Evolutionary conservation across 2,329 filamentous ascomycete genomes (phyloP).

Genomic region (Alternaria hordeiaustralica): DNA sequence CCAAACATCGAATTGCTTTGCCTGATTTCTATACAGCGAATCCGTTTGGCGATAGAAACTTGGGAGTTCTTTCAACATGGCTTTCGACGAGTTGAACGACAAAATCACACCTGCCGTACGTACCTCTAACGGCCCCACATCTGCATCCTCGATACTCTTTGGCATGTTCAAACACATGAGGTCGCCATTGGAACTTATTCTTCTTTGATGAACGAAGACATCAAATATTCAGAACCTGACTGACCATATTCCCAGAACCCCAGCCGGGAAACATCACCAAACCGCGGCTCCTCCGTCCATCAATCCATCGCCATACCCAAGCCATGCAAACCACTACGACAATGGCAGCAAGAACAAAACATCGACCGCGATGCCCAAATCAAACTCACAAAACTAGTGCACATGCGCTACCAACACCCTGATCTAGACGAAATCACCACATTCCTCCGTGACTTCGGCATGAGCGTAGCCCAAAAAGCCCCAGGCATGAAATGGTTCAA

Average conservation of each 20-base stretch:
- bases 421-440: constrained; percentile 57
- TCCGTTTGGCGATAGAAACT: not conserved
- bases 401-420: constrained; percentile 63
- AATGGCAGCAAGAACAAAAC: constrained; percentile 48
- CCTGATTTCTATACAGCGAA: not conserved
- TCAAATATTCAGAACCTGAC: not conserved
- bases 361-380: constrained; percentile 56
- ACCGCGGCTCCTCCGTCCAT: constrained; percentile 49
- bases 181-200: not conserved
- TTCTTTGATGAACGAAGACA: not conserved
- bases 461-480: constrained; percentile 42
- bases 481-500: constrained; percentile 60
- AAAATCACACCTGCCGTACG: constrained; percentile 43
- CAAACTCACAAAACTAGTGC: constrained; percentile 55
- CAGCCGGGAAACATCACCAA: constrained; percentile 48
- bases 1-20: not conserved
- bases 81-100: constrained; percentile 40
- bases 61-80: constrained; percentile 23
- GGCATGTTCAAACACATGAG: not conserved
- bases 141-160: not conserved
- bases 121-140: constrained; percentile 23
- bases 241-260: constrained; percentile 25
- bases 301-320: constrained; percentile 49
- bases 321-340: constrained; percentile 42
- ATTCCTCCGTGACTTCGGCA: constrained; percentile 50